Percentiles rank a stretch among this genome's conserved stretches.
Conservation (phyloP, 768 basidiomycete species). For the Rhodotorula diobovata region DNA sequence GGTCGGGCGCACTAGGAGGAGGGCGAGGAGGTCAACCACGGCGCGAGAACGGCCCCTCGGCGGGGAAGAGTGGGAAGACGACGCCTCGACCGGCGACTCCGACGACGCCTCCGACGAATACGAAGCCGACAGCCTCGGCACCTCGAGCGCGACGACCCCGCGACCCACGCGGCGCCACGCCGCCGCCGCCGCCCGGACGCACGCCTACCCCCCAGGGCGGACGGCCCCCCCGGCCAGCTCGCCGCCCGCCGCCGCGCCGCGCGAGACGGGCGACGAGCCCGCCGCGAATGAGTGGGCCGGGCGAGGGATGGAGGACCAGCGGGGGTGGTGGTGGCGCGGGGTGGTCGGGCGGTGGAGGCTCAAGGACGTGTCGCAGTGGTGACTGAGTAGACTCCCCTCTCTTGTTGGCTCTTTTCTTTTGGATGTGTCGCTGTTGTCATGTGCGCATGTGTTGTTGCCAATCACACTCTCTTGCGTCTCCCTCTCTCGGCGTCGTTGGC, state of each 20-base stretch:
- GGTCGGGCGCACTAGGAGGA: conserved; percentile 2
- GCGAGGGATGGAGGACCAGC: not conserved
- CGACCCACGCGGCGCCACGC: no score
- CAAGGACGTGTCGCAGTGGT: conserved; percentile 12
- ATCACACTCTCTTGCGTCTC: no score
- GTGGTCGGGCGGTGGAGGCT: conserved; percentile 8
- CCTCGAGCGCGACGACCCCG: not conserved
- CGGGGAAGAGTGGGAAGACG: not conserved
- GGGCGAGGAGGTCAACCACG: no score
- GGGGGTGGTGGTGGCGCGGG: conserved; percentile 15
- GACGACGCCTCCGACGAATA: no score
- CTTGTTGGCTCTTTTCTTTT: no score
- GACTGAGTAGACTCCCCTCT: not conserved
- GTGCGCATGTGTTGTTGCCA: not conserved
- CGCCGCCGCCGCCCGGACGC: not conserved
- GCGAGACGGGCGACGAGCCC: conserved; percentile 4
- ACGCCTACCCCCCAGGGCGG: no score
- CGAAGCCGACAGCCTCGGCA: not conserved
- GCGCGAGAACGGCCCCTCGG: no score
- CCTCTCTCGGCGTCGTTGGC: not conserved
- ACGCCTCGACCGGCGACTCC: not conserved
- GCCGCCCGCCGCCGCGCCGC: not conserved
- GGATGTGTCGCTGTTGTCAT: not conserved
- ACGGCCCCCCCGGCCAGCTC: not conserved
- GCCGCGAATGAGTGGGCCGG: not conserved